Evolutionary conservation across 1,284 basidiomycete genomes (phyloP).

Genomic region (Taiwanofungus camphoratus): DNA sequence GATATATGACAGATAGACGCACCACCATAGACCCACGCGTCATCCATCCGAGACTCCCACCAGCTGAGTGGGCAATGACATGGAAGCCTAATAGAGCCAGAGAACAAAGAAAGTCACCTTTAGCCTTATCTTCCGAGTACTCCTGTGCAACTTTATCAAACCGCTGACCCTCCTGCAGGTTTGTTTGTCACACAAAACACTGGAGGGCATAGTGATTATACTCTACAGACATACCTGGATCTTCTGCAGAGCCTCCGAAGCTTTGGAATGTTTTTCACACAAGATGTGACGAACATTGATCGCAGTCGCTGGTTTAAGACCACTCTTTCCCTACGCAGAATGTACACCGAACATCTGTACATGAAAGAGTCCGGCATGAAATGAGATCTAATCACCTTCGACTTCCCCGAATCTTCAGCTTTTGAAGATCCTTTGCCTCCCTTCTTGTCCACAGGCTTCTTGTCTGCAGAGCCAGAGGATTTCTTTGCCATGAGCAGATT

Average conservation of each 20-base stretch:
- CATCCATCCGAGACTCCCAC: conserved; percentile 84
- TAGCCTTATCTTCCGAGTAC: conserved; percentile 85
- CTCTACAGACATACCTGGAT: conserved; percentile 50
- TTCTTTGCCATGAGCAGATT: conserved; percentile 54
- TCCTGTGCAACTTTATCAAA: conserved; percentile 85
- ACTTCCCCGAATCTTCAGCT: conserved; percentile 29
- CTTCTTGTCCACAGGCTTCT: conserved; percentile 34
- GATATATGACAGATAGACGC: conserved; percentile 15
- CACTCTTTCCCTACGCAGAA: conserved; percentile 41
- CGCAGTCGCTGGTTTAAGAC: conserved; percentile 68
- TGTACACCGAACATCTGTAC: neutral
- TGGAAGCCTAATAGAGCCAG: conserved; percentile 1
- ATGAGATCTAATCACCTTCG: conserved; percentile 10
- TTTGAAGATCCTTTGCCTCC: conserved; percentile 29
- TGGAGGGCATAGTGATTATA: neutral
- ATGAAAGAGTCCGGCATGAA: too few species aligned
- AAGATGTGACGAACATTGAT: conserved; percentile 82
- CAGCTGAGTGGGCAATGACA: conserved; percentile 40
- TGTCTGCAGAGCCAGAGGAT: conserved; percentile 26
- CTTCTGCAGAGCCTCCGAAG: conserved; percentile 69
- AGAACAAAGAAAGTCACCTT: conserved; percentile 39
- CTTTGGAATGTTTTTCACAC: conserved; percentile 81
- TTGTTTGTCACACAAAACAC: neutral
- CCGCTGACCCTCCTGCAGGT: conserved; percentile 56
- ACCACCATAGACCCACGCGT: conserved; percentile 75